Evolutionary conservation across 306 rosid genomes (phyloP).

Genomic region (Vigna reflexopilosa): DNA sequence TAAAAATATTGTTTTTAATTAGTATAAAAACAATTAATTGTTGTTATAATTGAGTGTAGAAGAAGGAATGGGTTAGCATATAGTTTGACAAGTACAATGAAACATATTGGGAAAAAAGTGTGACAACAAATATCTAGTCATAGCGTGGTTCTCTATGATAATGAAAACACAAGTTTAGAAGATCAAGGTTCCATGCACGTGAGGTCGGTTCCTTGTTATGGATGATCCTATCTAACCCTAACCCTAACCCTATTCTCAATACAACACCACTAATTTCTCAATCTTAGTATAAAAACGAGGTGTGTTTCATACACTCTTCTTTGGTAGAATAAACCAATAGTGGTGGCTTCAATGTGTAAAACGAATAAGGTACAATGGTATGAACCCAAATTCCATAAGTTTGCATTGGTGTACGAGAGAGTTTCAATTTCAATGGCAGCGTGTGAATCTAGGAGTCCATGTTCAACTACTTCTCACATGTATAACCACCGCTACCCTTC

Average conservation of each 20-base stretch:
- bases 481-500: too few relatives aligned
- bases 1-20: too few relatives aligned
- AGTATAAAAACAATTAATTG: too few relatives aligned
- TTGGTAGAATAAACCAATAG: not conserved
- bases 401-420: slow-evolving; percentile 40
- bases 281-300: slow-evolving; percentile 37
- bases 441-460: slow-evolving; percentile 48
- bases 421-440: slow-evolving; percentile 32
- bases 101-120: too few relatives aligned
- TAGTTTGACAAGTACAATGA: too few relatives aligned
- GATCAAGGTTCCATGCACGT: slow-evolving; percentile 54
- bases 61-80: too few relatives aligned
- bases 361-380: slow-evolving; percentile 38
- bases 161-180: slow-evolving; percentile 36
- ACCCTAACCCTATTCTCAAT: slow-evolving; percentile 35
- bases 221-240: slow-evolving; percentile 14
- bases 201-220: slow-evolving; percentile 44
- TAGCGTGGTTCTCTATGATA: not conserved
- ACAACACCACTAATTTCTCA: not conserved
- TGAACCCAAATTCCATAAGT: slow-evolving; percentile 45
- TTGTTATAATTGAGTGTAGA: too few relatives aligned
- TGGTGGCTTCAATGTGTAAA: slow-evolving; percentile 41
- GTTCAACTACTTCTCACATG: not conserved
- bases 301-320: slow-evolving; percentile 21
- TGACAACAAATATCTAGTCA: not conserved